Evolutionary conservation across 2,329 filamentous ascomycete genomes (phyloP), one percentile per base, ranked within the genome.

Genomic region (Aspergillus versicolor): DNA sequence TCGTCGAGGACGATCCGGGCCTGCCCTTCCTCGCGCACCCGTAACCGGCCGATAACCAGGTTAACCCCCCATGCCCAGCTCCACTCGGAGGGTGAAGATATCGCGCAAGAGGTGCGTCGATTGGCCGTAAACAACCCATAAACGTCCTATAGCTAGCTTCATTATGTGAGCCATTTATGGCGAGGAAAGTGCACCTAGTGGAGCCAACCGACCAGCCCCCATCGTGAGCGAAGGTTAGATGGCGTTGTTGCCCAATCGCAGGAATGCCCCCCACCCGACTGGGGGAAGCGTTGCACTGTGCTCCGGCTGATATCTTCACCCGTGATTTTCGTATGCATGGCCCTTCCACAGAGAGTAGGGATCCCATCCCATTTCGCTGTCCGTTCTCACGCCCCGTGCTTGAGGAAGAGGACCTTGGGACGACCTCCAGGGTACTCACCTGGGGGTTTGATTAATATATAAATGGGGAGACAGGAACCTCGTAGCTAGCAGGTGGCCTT

Each of bases 371-470:
- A 47, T 24, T 3, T 12, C 24, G 13, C n/a, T 19, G 27, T n/a
- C 5, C n/a, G 24, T 32, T 5, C 38, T 19, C 38, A 17, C 4
- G 11, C 15, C 22, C 22, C 6, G 48, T 32, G 43, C 13, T 8
- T 13, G 34, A 38, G 15, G 6, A n/a, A 24, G n/a, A 45, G 45
- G 45, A 47, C 45, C 45, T 47, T 47, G 45, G 37, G 43, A 27
- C 17, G 34, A 42, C 37, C 42, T 48, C 48, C 54, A 52, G 54
- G 54, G 54, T 56, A 52, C 54, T 47, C 54, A 56, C 21, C 17
- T 27, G 47, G 41, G 22, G 47, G 41, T 1, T 32, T 11, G 21
- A 6, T 40, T 19, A 9, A 50, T 27, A 56, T 56, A 56, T 56
- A 56, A 56, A 15, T 32, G n/a, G 19, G 6, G 13, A 12, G 13